Percentiles rank a stretch among this genome's conserved stretches.
These are phyloP conservation scores for Lonicera japonica DNA, from an alignment of 129 eudicot genomes.

Conservation along the genomic window DNA sequence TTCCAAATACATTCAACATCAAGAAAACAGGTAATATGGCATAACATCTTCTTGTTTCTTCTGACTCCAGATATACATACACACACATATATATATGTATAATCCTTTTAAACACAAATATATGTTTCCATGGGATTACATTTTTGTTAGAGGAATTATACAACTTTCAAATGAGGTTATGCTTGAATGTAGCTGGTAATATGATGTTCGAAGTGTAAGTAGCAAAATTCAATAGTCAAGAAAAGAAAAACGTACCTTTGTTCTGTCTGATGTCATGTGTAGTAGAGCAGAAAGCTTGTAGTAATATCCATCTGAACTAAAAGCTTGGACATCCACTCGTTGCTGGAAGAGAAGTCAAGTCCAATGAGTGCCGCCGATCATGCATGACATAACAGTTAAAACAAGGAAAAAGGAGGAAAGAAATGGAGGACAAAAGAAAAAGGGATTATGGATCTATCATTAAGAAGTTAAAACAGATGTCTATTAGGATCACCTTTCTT, in stretches of 20 bases:
- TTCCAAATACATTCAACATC: too few species aligned
- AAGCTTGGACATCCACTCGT: slow-evolving; percentile 89
- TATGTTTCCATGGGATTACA: neutral
- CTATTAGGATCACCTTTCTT: slow-evolving; percentile 59
- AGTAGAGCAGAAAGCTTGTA: slow-evolving; percentile 77
- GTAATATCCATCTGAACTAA: slow-evolving; percentile 82
- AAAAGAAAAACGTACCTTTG: slow-evolving; percentile 55
- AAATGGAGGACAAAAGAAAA: neutral
- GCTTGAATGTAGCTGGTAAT: neutral
- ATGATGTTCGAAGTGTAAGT: neutral
- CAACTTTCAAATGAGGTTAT: neutral
- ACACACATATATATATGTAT: too few species aligned
- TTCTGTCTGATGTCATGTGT: slow-evolving; percentile 92
- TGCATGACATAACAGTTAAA: slow-evolving; percentile 11
- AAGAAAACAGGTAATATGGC: too few species aligned
- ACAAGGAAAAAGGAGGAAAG: slow-evolving; percentile 4
- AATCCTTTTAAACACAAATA: too few species aligned
- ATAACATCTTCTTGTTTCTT: too few species aligned
- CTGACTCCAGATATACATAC: too few species aligned
- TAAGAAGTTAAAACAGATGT: neutral
- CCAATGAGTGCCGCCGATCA: slow-evolving; percentile 9
- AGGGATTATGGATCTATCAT: neutral
- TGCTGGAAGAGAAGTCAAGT: slow-evolving; percentile 43
- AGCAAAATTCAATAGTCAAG: neutral
- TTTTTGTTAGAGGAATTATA: neutral